phyloP scores from a whole-genome alignment of 805 yeast genomes.

The Starmerella scarabaei region DNA sequence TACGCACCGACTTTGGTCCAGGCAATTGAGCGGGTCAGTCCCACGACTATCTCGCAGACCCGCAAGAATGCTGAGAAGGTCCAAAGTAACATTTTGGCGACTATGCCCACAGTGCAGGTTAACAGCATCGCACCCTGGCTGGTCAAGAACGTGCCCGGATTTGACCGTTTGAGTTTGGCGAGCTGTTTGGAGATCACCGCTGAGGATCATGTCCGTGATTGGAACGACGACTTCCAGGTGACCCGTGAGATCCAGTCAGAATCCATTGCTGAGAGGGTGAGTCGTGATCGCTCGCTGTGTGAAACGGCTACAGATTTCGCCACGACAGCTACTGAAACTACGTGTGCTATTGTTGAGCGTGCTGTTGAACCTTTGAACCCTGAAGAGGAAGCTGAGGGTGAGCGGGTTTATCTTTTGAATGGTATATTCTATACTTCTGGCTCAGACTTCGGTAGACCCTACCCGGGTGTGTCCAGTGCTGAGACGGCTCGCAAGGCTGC shows the following conservation, averaged over 20 bases:
- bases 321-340: constrained; percentile 62
- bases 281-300: constrained; percentile 62
- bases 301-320: constrained; percentile 67
- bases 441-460: constrained; percentile 54
- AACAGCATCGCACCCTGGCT: constrained; percentile 55
- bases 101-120: constrained; percentile 43
- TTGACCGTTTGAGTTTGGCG: constrained; percentile 11
- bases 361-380: constrained; percentile 70
- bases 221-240: constrained; percentile 85
- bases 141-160: constrained; percentile 24
- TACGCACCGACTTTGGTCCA: constrained; percentile 40
- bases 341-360: constrained; percentile 60
- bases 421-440: constrained; percentile 81
- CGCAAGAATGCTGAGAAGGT: constrained; percentile 11
- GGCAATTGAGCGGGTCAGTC: constrained; percentile 53
- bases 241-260: constrained; percentile 55
- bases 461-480: constrained; percentile 58
- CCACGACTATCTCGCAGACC: constrained; percentile 33
- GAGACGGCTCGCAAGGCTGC: constrained; percentile 75
- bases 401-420: constrained; percentile 60
- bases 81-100: constrained; percentile 19
- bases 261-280: constrained; percentile 50
- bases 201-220: constrained; percentile 43
- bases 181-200: constrained; percentile 46
- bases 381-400: constrained; percentile 40